Conservation (phyloP, 1,139 yeast species). For the Magnusiomyces ingens region DNA sequence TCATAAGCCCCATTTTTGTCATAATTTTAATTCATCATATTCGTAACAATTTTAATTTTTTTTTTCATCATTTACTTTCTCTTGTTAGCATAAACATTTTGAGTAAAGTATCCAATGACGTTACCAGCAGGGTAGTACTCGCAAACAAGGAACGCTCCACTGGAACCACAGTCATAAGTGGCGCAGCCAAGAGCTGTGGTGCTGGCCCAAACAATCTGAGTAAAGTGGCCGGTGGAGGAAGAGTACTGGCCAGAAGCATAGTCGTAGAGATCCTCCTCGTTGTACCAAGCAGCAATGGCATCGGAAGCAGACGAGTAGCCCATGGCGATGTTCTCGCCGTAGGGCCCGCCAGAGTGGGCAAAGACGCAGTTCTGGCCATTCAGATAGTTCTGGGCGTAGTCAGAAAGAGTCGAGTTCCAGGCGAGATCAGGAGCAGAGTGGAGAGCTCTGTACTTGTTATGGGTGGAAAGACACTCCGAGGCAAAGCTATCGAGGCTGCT, state of each 20-base stretch:
- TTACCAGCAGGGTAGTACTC: conserved; percentile 38
- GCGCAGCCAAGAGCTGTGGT: conserved; percentile 74
- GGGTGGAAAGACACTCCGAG: conserved; percentile 42
- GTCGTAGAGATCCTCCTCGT: conserved; percentile 51
- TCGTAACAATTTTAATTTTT: too few species aligned
- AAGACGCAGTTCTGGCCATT: conserved; percentile 64
- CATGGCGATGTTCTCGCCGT: conserved; percentile 83
- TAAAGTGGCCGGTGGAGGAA: conserved; percentile 61
- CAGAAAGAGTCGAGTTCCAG: conserved; percentile 61
- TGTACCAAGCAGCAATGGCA: conserved; percentile 80
- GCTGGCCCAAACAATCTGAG: conserved; percentile 77
- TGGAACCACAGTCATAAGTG: conserved; percentile 33
- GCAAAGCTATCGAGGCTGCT: conserved; percentile 20
- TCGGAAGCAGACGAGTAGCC: conserved; percentile 53
- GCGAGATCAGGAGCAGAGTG: conserved; percentile 55
- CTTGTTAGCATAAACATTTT: conserved; percentile 40
- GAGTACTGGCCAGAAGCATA: conserved; percentile 40
- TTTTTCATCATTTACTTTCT: too few species aligned
- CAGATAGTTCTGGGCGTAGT: conserved; percentile 57
- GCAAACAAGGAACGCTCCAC: conserved; percentile 33
- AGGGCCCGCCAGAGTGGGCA: conserved; percentile 69
- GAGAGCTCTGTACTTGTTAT: conserved; percentile 60
- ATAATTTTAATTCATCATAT: too few species aligned
- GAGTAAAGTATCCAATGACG: conserved; percentile 38
- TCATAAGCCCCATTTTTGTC: too few species aligned